A percentile compares a stretch with the other conserved stretches of the same genome.
Conservation (phyloP, 305 asterid genomes). For the Withania somnifera region DNA sequence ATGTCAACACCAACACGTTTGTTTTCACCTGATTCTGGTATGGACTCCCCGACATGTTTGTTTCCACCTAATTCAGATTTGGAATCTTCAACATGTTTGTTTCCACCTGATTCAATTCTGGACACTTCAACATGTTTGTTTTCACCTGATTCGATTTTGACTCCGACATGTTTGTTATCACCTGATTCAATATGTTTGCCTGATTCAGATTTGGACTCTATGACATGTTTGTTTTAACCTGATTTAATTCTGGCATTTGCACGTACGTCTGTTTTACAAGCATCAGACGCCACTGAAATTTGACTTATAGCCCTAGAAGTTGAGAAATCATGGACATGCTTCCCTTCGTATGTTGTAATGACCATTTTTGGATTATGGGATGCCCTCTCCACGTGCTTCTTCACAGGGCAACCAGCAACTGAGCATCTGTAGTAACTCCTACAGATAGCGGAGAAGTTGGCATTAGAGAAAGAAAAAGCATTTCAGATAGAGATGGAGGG, state of each 20-base stretch:
- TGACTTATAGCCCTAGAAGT: conserved; percentile 33
- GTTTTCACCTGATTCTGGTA: background rate
- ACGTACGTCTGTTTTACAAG: conserved; percentile 10
- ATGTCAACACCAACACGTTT: conserved; percentile 20
- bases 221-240: background rate
- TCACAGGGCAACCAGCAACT: conserved; percentile 68
- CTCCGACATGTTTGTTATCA: background rate
- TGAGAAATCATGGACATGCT: conserved; percentile 54
- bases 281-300: conserved; percentile 23
- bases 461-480: conserved; percentile 8
- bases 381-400: conserved; percentile 90
- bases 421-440: conserved; percentile 99
- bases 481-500: background rate
- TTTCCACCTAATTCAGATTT: conserved; percentile 42
- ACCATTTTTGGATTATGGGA: conserved; percentile 71
- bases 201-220: background rate
- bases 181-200: background rate
- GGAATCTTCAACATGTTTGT: conserved; percentile 18
- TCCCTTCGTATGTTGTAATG: conserved; percentile 48
- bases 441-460: conserved; percentile 5
- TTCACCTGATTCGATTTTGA: background rate
- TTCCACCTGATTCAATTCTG: background rate
- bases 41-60: conserved; percentile 16
- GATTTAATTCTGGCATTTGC: background rate
- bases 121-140: background rate